phyloP scores from a whole-genome alignment of 805 yeast genomes.

The Saccharomycopsis javanensis region DNA sequence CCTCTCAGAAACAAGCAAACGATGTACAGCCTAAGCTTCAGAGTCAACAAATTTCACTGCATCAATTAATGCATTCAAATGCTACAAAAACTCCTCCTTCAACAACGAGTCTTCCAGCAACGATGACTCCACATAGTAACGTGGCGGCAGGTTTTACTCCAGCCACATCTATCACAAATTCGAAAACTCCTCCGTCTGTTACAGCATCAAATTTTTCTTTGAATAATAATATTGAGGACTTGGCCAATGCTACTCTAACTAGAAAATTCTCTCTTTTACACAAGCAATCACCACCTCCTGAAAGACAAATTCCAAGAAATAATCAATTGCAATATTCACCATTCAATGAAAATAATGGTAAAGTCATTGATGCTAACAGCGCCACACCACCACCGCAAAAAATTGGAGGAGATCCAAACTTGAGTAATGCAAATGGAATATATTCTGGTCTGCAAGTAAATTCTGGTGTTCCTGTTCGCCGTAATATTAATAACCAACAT shows the following conservation, averaged over 20 bases:
- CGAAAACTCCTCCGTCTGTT: background rate
- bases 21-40: background rate
- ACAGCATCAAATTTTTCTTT: background rate
- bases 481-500: background rate
- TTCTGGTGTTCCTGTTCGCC: background rate
- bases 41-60: background rate
- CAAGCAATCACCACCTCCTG: background rate
- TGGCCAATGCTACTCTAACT: background rate
- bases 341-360: background rate
- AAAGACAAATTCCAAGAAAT: background rate
- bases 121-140: background rate
- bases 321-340: background rate
- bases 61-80: background rate
- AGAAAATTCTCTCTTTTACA: background rate
- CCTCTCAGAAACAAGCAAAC: background rate
- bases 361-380: background rate
- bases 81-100: background rate
- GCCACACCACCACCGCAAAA: background rate
- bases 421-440: background rate
- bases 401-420: background rate
- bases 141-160: background rate
- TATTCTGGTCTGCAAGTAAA: background rate
- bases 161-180: background rate
- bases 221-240: background rate
- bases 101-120: background rate